Conservation (phyloP, 371 early-diverging fungal species). For the Homolaphlyctis polyrhiza region DNA sequence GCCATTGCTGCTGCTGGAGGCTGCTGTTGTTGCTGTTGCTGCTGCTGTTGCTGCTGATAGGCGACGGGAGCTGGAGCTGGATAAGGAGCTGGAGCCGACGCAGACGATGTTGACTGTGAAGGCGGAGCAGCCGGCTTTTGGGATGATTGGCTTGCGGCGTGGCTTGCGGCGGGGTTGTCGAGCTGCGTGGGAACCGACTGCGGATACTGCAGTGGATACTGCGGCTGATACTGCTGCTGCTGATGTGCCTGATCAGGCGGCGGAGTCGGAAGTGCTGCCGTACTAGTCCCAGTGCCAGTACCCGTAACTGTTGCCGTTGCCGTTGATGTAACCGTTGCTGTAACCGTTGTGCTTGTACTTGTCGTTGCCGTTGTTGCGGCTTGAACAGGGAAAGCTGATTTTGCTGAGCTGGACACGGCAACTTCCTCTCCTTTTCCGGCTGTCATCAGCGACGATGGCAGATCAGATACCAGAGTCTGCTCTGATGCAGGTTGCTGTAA, state of each 20-base stretch:
- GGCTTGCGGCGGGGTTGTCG: too few species aligned
- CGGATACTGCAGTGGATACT: neutral
- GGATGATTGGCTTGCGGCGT: too few species aligned
- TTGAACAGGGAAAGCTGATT: neutral
- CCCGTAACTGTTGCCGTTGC: neutral
- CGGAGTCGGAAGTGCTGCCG: neutral
- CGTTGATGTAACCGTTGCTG: neutral
- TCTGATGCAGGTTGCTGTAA: neutral
- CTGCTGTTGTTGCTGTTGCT: neutral
- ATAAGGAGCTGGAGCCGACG: neutral
- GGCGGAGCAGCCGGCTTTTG: too few species aligned
- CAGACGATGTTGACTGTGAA: neutral
- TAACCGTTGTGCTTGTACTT: neutral
- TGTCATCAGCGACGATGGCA: neutral
- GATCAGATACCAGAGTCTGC: neutral
- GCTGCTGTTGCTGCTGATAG: neutral
- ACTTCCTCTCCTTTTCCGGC: too few species aligned
- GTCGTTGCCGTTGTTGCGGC: neutral
- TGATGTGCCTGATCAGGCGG: neutral
- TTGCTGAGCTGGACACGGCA: neutral
- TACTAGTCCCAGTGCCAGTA: neutral
- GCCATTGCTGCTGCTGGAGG: neutral
- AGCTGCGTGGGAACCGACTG: too few species aligned
- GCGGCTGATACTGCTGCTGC: neutral
- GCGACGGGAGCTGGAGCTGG: neutral